Conservation (phyloP, 106 monocot species). For the Ottelia alismoides region DNA sequence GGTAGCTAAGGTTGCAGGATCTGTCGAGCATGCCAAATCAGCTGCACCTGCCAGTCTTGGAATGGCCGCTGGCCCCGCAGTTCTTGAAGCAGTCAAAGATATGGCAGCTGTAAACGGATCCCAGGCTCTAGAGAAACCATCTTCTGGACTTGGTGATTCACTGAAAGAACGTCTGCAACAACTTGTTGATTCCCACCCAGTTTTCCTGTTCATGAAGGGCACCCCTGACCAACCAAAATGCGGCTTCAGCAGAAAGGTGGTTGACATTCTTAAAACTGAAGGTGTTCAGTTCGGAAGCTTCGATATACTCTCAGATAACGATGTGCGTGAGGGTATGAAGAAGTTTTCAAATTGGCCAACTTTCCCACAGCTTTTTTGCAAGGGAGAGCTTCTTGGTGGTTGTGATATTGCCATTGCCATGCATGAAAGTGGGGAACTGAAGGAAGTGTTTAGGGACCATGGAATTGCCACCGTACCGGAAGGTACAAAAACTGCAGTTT, state of each 20-base stretch:
- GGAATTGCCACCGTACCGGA: constrained; percentile 17
- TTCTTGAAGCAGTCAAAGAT: constrained; percentile 66
- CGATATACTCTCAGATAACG: constrained; percentile 76
- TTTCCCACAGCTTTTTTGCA: constrained; percentile 86
- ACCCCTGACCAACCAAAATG: constrained; percentile 77
- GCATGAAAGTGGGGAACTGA: constrained; percentile 83
- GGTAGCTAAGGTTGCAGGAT: constrained; percentile 69
- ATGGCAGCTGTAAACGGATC: constrained; percentile 35
- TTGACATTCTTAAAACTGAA: constrained; percentile 62
- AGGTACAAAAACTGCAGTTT: constrained; percentile 6
- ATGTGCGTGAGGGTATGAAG: constrained; percentile 82
- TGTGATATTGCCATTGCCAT: constrained; percentile 77
- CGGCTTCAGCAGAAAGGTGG: constrained; percentile 67
- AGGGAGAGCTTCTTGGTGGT: constrained; percentile 85
- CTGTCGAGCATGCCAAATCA: constrained; percentile 32
- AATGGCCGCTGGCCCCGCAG: constrained; percentile 55
- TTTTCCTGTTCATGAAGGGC: constrained; percentile 97
- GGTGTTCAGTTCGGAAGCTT: constrained; percentile 79
- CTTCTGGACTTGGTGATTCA: constrained; percentile 13
- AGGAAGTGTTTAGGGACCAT: constrained; percentile 48
- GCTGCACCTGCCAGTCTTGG: constrained; percentile 90
- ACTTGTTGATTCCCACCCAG: constrained; percentile 52
- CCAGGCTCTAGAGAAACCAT: constrained; percentile 4
- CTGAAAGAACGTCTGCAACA: constrained; percentile 40
- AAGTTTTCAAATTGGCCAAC: constrained; percentile 88